A percentile compares a stretch with the other conserved stretches of the same genome.
These are phyloP conservation scores for Leishmania lainsoni DNA, from an alignment of 208 protist species.

Conservation along the genomic window DNA sequence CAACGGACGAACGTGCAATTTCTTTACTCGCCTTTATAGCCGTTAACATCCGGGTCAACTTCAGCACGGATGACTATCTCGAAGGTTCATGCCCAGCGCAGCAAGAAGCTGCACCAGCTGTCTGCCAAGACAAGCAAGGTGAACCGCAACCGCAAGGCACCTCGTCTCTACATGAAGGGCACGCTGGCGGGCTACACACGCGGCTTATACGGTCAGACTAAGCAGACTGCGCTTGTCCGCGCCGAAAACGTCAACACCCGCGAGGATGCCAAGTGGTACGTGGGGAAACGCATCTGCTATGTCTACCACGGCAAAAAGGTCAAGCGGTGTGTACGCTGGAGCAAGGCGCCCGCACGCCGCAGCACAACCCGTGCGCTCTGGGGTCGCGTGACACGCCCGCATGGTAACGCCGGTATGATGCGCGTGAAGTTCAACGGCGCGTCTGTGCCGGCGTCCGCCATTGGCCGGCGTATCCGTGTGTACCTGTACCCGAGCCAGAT, in stretches of 20 bases:
- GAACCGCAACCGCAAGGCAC: slow-evolving; percentile 84
- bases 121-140: slow-evolving; percentile 85
- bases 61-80: slow-evolving; percentile 46
- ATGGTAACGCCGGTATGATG: slow-evolving; percentile 98
- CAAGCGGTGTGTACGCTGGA: slow-evolving; percentile 90
- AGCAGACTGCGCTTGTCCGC: slow-evolving; percentile 94
- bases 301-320: slow-evolving; percentile 97
- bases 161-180: slow-evolving; percentile 93
- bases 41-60: not conserved
- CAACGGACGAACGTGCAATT: not conserved
- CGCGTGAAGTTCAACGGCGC: slow-evolving; percentile 96
- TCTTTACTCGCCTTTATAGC: not conserved
- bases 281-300: slow-evolving; percentile 99
- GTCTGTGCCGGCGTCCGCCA: slow-evolving; percentile 95
- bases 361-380: slow-evolving; percentile 96
- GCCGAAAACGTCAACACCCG: slow-evolving; percentile 97
- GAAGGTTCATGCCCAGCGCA: slow-evolving; percentile 83
- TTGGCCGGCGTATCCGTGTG: slow-evolving; percentile 96
- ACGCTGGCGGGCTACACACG: slow-evolving; percentile 91
- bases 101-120: slow-evolving; percentile 92
- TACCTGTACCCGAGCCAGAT: slow-evolving; percentile 98
- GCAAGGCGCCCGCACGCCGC: slow-evolving; percentile 87
- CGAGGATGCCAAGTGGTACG: slow-evolving; percentile 97
- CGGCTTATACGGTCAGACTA: slow-evolving; percentile 93
- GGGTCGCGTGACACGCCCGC: slow-evolving; percentile 96